A percentile compares a stretch with the other conserved stretches of the same genome.
Conservation (phyloP, 2,329 filamentous ascomycete genomes). For the Thelonectria blattea region DNA sequence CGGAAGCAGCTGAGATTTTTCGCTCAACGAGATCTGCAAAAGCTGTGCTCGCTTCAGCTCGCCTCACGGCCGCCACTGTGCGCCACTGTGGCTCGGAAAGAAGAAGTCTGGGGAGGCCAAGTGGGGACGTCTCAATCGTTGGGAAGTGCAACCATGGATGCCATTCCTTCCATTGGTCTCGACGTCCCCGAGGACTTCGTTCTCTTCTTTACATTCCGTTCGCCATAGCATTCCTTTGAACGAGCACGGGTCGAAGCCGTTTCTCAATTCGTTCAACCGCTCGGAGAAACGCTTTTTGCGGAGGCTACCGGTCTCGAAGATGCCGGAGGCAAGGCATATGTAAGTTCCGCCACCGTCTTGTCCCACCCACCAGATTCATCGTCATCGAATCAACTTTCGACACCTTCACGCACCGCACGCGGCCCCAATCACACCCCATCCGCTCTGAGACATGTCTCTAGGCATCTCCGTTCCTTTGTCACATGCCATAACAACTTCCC, state of each 20-base stretch:
- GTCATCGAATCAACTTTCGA: conserved; percentile 40
- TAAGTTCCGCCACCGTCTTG: conserved; percentile 38
- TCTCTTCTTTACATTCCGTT: conserved; percentile 27
- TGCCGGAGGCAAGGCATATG: conserved; percentile 44
- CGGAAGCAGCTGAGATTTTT: not conserved
- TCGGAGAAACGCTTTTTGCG: conserved; percentile 5
- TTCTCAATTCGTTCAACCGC: not conserved
- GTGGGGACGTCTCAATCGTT: conserved; percentile 36
- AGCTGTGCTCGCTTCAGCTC: not conserved
- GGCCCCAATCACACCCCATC: conserved; percentile 32
- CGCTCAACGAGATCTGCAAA: not conserved
- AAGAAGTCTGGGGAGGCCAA: conserved; percentile 9
- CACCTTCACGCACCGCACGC: conserved; percentile 24
- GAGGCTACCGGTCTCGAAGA: conserved; percentile 25
- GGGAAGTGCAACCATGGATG: conserved; percentile 31
- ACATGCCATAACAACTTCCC: conserved; percentile 27
- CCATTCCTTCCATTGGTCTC: conserved; percentile 27
- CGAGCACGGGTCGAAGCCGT: conserved; percentile 3
- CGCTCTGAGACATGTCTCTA: conserved; percentile 22
- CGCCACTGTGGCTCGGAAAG: conserved; percentile 10
- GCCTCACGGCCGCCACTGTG: not conserved
- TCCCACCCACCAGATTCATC: conserved; percentile 29
- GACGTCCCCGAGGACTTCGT: conserved; percentile 23
- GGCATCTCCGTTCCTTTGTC: conserved; percentile 19
- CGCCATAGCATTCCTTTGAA: conserved; percentile 21